Evolutionary conservation across 805 yeast species (phyloP).

Genomic region (Candida rishiriensis): DNA sequence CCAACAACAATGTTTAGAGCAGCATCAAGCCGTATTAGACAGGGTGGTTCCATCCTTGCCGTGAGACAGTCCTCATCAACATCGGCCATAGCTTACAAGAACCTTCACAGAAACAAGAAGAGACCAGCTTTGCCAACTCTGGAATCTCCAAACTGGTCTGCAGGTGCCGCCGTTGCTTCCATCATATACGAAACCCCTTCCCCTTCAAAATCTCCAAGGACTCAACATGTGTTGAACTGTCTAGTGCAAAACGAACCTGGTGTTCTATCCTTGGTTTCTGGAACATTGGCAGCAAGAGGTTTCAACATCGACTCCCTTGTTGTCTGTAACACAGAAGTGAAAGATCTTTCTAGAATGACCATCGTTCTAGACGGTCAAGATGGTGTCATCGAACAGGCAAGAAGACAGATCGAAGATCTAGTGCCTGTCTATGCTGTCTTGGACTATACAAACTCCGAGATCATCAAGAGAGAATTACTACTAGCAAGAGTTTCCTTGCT

Average conservation of each 20-base stretch:
- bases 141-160: conserved; percentile 92
- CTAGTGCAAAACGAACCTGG: conserved; percentile 99
- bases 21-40: conserved; percentile 6
- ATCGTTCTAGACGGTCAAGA: conserved; percentile 92
- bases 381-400: conserved; percentile 94
- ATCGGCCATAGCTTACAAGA: conserved; percentile 91
- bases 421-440: conserved; percentile 98
- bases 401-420: conserved; percentile 95
- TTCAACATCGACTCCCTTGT: conserved; percentile 97
- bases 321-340: conserved; percentile 94
- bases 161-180: conserved; percentile 94
- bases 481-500: conserved; percentile 87
- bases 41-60: conserved; percentile 11
- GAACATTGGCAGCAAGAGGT: conserved; percentile 96
- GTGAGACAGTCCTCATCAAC: conserved; percentile 57
- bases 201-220: conserved; percentile 55
- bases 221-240: conserved; percentile 91
- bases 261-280: conserved; percentile 87
- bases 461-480: conserved; percentile 85
- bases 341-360: conserved; percentile 95
- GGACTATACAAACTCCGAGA: conserved; percentile 87
- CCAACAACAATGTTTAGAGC: conserved; percentile 12
- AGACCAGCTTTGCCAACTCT: conserved; percentile 91
- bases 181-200: conserved; percentile 88
- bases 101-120: conserved; percentile 77